Evolutionary conservation across 768 basidiomycete genomes (phyloP).

Genomic region (Dioszegia hungarica): DNA sequence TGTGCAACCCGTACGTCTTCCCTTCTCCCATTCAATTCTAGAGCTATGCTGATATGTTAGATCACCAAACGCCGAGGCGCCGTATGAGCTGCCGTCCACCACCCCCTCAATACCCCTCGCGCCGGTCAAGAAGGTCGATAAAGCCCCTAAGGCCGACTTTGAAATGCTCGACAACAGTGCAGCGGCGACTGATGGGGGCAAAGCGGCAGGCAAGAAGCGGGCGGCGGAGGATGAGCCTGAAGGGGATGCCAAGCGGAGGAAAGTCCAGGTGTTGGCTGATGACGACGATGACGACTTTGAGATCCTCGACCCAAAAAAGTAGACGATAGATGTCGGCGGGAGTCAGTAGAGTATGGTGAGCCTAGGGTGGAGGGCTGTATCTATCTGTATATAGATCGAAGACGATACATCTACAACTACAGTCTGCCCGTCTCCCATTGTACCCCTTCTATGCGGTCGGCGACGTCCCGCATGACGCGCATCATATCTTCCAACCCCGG

Average conservation of each 20-base stretch:
- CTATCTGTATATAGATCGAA: no score
- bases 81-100: not conserved
- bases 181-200: not conserved
- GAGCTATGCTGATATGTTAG: not conserved
- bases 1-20: constrained; percentile 56
- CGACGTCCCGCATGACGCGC: constrained; percentile 24
- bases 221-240: constrained; percentile 36
- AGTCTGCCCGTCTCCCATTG: constrained; percentile 25
- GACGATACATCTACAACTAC: no score
- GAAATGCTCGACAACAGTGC: not conserved
- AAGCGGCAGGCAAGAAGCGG: constrained; percentile 12
- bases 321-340: not conserved
- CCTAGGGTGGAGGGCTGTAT: no score
- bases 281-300: constrained; percentile 37
- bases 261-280: constrained; percentile 12
- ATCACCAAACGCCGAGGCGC: not conserved
- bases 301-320: constrained; percentile 9
- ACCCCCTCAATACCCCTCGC: constrained; percentile 2
- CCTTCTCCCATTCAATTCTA: not conserved
- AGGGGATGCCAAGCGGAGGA: constrained; percentile 22
- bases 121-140: constrained; percentile 3
- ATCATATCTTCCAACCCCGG: constrained; percentile 21
- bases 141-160: constrained; percentile 1
- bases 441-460: constrained; percentile 24
- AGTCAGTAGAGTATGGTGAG: not conserved